phyloP scores from a whole-genome alignment of 2,329 filamentous ascomycete genomes.

The Xylariaceae sp. region DNA sequence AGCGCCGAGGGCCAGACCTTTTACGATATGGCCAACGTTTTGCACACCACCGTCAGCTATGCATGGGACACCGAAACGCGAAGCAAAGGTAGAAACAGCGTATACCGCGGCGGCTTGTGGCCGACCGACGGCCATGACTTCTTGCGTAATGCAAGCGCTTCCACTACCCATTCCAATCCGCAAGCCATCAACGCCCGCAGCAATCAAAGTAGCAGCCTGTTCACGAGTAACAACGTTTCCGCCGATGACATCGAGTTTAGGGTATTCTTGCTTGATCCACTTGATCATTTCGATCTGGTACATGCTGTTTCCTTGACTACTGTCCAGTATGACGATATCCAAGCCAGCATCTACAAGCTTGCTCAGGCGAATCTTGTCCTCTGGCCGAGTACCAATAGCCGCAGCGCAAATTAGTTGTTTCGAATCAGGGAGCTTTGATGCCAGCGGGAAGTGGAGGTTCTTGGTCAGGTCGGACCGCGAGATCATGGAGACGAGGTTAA shows the following conservation, averaged over 20 bases:
- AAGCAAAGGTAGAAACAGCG: slow-evolving; percentile 83
- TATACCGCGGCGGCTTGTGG: slow-evolving; percentile 92
- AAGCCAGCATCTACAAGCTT: slow-evolving; percentile 91
- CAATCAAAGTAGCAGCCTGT: slow-evolving; percentile 87
- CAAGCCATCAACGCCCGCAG: slow-evolving; percentile 89
- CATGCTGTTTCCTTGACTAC: slow-evolving; percentile 96
- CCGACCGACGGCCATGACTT: slow-evolving; percentile 98
- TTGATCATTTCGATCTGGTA: slow-evolving; percentile 99
- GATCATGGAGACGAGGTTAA: slow-evolving; percentile 87
- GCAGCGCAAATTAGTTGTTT: slow-evolving; percentile 97
- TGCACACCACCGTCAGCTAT: slow-evolving; percentile 98
- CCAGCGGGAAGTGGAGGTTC: slow-evolving; percentile 94
- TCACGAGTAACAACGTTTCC: slow-evolving; percentile 98
- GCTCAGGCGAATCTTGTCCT: slow-evolving; percentile 81
- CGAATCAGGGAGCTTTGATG: slow-evolving; percentile 91
- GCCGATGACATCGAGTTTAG: slow-evolving; percentile 86
- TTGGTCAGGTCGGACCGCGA: slow-evolving; percentile 96
- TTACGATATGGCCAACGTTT: slow-evolving; percentile 98
- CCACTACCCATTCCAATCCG: slow-evolving; percentile 99
- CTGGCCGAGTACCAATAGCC: slow-evolving; percentile 88
- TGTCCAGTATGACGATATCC: slow-evolving; percentile 92
- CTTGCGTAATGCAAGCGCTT: slow-evolving; percentile 97
- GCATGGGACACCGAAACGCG: slow-evolving; percentile 90
- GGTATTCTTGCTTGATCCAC: slow-evolving; percentile 84
- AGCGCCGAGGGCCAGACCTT: slow-evolving; percentile 90